These are phyloP conservation scores for Petunia hybrid DNA, from an alignment of 305 asterid genomes.

Conservation along the genomic window DNA sequence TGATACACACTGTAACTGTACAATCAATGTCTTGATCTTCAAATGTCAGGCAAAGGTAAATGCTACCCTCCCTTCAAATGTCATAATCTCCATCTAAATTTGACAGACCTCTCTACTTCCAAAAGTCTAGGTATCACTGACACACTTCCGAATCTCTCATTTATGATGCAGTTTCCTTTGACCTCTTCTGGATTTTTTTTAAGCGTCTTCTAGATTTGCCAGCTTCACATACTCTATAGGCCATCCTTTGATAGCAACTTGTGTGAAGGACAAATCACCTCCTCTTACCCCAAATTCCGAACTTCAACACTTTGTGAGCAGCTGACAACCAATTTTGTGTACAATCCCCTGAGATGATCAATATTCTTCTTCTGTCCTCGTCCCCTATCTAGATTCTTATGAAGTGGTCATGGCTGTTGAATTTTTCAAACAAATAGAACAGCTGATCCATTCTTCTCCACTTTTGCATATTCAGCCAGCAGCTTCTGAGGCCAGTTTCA, in stretches of 20 bases:
- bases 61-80: background rate
- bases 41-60: constrained; percentile 13
- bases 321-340: background rate
- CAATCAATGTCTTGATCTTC: constrained; percentile 15
- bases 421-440: constrained; percentile 24
- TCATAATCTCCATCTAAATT: background rate
- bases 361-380: background rate
- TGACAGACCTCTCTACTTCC: background rate
- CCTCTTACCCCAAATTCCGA: constrained; percentile 12
- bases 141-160: background rate
- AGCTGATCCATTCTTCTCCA: background rate
- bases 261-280: constrained; percentile 10
- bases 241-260: background rate
- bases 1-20: background rate
- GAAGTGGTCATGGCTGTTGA: constrained; percentile 5
- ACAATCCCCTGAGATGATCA: constrained; percentile 16
- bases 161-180: background rate
- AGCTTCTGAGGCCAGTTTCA: constrained; percentile 26
- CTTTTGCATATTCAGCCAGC: background rate
- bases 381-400: constrained; percentile 4
- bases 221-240: constrained; percentile 10
- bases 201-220: background rate
- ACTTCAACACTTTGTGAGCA: background rate
- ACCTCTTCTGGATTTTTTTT: background rate
- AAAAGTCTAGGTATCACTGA: background rate